Percentiles rank a stretch among this genome's conserved stretches.
These are phyloP conservation scores for Lonicera japonica DNA, from an alignment of 129 eudicot genomes.

Conservation along the genomic window DNA sequence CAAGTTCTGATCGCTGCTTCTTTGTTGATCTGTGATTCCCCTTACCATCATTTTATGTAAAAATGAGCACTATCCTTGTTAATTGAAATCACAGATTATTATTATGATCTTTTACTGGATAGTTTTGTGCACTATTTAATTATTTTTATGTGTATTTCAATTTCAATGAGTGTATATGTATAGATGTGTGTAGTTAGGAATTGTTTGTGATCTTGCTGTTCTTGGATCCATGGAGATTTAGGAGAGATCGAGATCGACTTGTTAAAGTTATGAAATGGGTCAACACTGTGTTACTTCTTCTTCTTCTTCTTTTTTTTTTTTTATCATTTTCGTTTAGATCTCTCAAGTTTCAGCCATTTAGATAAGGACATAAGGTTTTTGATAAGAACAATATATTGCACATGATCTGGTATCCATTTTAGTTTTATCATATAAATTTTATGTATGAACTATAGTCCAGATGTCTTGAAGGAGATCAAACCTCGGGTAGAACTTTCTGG, in stretches of 20 bases:
- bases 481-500: too few relatives aligned
- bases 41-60: conserved; percentile 7
- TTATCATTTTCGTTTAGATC: too few relatives aligned
- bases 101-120: neutral
- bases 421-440: too few relatives aligned
- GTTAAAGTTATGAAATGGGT: too few relatives aligned
- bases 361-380: neutral
- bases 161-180: neutral
- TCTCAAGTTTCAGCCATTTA: neutral
- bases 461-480: too few relatives aligned
- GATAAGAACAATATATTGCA: neutral
- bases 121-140: neutral
- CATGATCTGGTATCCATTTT: too few relatives aligned
- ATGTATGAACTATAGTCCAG: too few relatives aligned
- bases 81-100: neutral
- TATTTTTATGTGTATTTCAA: neutral
- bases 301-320: too few relatives aligned
- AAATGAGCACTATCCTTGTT: conserved; percentile 1
- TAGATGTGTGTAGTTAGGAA: neutral
- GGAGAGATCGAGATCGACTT: too few relatives aligned
- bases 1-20: neutral
- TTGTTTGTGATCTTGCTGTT: too few relatives aligned
- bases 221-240: too few relatives aligned
- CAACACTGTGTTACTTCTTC: too few relatives aligned
- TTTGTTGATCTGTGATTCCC: conserved; percentile 11